Base-by-base conservation (phyloP, 202 grass and related monocot genomes). In the Schoenoplectus triqueter region DNA sequence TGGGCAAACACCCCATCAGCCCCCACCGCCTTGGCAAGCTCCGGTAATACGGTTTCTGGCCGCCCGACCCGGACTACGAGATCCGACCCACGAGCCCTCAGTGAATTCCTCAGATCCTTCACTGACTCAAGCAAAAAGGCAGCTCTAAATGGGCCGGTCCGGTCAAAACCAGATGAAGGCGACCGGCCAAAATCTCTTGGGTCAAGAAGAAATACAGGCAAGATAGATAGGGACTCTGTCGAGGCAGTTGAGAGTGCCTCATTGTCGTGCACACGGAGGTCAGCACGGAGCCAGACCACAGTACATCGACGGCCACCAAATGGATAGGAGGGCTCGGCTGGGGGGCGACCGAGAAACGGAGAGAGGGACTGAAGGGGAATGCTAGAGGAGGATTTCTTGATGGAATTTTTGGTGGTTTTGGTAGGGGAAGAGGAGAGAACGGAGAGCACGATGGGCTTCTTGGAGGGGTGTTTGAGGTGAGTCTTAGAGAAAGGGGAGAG, bases 221-320 rank as follows among this genome's bases (percentile, higher is more conserved):
- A 86, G 46, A 95, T 86, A 7, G 91, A 94, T 64, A 94, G 92
- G 0, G 93, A 98, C 20, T 90, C 90, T 15, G 78, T 78, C 9
- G 56, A 85, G 0, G 96, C 91, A 0, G 87, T 83, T 13, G 91
- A 84, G 49, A 95, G 87, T 14, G 88, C 86, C 87, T 95, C 93
- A 68, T 98, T 90, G 88, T 98, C 93, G 10, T 92, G 93, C 77
- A 98, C 88, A 77, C 91, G 91, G 73, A 98, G 91, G 84, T 98
- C 96, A 8, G 88, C 85, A 52, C 96, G 91, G 86, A 98, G 92
- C 93, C 91, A 98, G 2, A 98, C 91, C 69, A 98, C 88, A 59
- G 91, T 88, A 72, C 91, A 89, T 71, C 93, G 88, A 46, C 96
- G 91, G 3, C 86, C 91, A 0, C 87, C 89, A 13, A 87, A 91